Evolutionary conservation across 2,329 filamentous ascomycete species (phyloP), one percentile per base, ranked within the genome.

Genomic region (Leptographium procerum): DNA sequence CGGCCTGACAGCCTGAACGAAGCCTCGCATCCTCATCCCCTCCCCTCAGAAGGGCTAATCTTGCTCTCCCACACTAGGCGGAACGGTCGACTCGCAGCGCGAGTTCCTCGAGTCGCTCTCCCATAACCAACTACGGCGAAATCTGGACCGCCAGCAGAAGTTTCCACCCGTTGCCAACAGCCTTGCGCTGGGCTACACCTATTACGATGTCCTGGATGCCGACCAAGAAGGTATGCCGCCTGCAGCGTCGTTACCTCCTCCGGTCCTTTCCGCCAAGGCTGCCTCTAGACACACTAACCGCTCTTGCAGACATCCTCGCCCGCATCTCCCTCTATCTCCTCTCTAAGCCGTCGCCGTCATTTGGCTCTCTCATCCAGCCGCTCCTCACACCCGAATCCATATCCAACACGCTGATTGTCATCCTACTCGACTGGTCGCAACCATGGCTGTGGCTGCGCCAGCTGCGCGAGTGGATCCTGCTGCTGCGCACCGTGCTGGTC

Each of bases 391-490:
- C 89, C 50, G 83, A 89, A 71, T 86, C 89, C 8, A 87, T 96
- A 68, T 86, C 89, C 33, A 87, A 95, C 70, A 95, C 89, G 52
- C 80, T 95, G 61, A 82, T 97, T 62, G 88, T 95, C 62, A 85
- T 99, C 66, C 77, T 99, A n/a, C 79, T 99, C 50, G 91, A 96
- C 75, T 99, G 94, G 94, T 87, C 88, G 60, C 85, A 94, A 68
- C 94, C 94, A 16, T 96, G 94, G 85, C 78, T 85, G 62, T 99
- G 95, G 90, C 81, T 96, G 68, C 83, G 89, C 60, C 87, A 96
- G 71, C 76, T 99, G 59, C 83, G 89, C 67, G 87, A 88, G 69
- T 99, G 94, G 94, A 85, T 97, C 61, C 80, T 90, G 52, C 80
- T 97, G 31, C 76, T 99, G 64, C 84, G 87, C 60, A 86, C 84